These are phyloP conservation scores for Phanerodontia chrysosporium DNA, from an alignment of 768 basidiomycete genomes.

Conservation along the genomic window DNA sequence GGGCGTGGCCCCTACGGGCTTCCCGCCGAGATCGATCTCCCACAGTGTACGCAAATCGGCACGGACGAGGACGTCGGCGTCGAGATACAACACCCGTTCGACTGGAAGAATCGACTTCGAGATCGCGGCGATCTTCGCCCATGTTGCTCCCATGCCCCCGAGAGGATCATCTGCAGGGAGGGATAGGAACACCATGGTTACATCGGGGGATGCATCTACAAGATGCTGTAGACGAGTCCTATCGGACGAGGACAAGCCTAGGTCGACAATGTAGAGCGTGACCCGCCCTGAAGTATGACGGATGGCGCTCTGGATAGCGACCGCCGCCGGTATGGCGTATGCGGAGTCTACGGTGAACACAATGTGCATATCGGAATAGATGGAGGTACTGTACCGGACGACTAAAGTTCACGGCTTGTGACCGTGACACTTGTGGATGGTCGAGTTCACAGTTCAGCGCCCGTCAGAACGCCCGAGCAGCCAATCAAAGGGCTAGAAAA, in stretches of 20 bases:
- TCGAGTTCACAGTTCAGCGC: too few relatives aligned
- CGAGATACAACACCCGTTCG: slow-evolving; percentile 48
- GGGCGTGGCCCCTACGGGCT: slow-evolving; percentile 38
- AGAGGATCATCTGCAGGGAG: slow-evolving; percentile 32
- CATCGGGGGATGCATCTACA: slow-evolving; percentile 23
- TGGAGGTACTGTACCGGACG: slow-evolving; percentile 14
- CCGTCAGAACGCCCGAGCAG: too few relatives aligned
- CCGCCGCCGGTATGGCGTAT: slow-evolving; percentile 46
- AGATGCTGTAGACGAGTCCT: slow-evolving; percentile 26
- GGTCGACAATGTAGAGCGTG: slow-evolving; percentile 48
- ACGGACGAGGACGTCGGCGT: slow-evolving; percentile 48
- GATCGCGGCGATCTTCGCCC: slow-evolving; percentile 51
- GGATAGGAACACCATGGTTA: slow-evolving; percentile 40
- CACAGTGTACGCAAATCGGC: slow-evolving; percentile 38
- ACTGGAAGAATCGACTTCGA: slow-evolving; percentile 34
- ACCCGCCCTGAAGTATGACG: slow-evolving; percentile 34
- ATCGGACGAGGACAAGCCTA: slow-evolving; percentile 36
- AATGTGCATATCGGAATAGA: slow-evolving; percentile 47
- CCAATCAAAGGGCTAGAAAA: too few relatives aligned
- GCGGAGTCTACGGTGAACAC: slow-evolving; percentile 38
- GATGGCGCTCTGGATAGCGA: slow-evolving; percentile 40
- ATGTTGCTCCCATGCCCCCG: slow-evolving; percentile 28
- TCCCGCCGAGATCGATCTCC: slow-evolving; percentile 39
- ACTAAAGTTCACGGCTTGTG: too few relatives aligned
- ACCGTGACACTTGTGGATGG: too few relatives aligned